Evolutionary conservation across 441 rosid species (phyloP).

Genomic region (Populus tomentosa): DNA sequence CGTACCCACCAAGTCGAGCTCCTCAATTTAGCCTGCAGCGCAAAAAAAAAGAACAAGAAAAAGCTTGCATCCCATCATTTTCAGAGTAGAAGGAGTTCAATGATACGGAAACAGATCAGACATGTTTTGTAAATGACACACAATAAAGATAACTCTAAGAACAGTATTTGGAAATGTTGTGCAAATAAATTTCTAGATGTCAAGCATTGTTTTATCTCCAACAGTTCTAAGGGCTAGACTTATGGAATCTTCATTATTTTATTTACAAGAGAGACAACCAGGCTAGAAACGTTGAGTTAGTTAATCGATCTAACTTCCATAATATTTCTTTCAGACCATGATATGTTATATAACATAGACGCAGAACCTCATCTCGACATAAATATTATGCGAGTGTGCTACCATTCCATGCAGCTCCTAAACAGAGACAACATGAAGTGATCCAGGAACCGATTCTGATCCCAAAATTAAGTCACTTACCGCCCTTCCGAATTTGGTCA

Average conservation of each 20-base stretch:
- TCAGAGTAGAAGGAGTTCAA: neutral
- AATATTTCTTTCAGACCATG: neutral
- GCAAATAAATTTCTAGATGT: conserved; percentile 1
- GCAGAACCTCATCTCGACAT: neutral
- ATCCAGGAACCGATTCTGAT: neutral
- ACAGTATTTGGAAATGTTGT: neutral
- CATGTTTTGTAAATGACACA: neutral
- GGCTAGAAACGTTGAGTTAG: neutral
- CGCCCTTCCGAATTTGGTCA: conserved; percentile 70
- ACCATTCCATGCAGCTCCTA: neutral
- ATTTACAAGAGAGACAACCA: neutral
- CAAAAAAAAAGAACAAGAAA: neutral
- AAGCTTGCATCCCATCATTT: neutral
- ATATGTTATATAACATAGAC: neutral
- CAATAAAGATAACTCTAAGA: neutral
- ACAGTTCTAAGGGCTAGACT: too few species aligned
- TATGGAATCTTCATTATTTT: neutral
- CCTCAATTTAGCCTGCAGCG: conserved; percentile 53
- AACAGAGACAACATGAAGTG: neutral
- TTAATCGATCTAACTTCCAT: neutral
- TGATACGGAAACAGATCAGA: neutral
- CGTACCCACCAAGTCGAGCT: conserved; percentile 51
- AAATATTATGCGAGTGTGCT: neutral
- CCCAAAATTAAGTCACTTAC: conserved; percentile 34
- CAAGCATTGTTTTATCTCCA: neutral